A percentile compares a stretch with the other conserved stretches of the same genome.
Conservation (phyloP, 2,329 filamentous ascomycete genomes). For the Didymella segeticola region DNA sequence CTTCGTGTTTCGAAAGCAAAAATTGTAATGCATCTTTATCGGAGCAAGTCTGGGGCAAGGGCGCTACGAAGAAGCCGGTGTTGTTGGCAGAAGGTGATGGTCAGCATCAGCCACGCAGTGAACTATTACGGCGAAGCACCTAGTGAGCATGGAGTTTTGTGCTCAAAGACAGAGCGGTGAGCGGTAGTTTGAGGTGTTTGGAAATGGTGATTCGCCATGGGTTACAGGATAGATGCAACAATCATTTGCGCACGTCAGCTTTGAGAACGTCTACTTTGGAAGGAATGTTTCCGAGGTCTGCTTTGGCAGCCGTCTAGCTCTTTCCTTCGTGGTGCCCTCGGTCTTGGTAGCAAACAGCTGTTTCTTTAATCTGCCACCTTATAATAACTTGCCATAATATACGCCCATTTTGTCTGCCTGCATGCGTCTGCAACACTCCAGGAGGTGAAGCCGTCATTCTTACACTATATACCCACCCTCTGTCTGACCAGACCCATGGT, state of each 20-base stretch:
- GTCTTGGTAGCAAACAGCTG: not conserved
- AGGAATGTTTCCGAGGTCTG: not conserved
- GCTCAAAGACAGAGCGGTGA: not conserved
- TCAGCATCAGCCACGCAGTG: not conserved
- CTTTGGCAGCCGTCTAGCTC: not conserved
- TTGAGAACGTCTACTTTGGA: not conserved
- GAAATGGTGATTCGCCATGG: constrained; percentile 5
- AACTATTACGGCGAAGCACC: no score
- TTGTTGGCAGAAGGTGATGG: constrained; percentile 3
- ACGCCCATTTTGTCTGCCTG: not conserved
- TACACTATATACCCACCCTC: not conserved
- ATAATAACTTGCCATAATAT: not conserved
- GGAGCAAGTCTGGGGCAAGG: not conserved
- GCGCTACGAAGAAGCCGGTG: not conserved
- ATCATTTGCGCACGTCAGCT: constrained; percentile 1
- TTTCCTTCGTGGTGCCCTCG: not conserved
- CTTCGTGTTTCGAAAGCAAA: constrained; percentile 18
- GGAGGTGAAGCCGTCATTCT: not conserved
- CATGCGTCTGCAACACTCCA: not conserved
- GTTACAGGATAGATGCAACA: constrained; percentile 18
- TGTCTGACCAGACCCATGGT: not conserved
- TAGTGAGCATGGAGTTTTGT: not conserved
- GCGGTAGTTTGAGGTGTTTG: constrained; percentile 6
- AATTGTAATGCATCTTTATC: constrained; percentile 19
- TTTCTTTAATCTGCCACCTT: not conserved